Evolutionary conservation across 1,284 basidiomycete species (phyloP), one percentile per base, ranked within the genome.

Genomic region (Golubevia sp.): DNA sequence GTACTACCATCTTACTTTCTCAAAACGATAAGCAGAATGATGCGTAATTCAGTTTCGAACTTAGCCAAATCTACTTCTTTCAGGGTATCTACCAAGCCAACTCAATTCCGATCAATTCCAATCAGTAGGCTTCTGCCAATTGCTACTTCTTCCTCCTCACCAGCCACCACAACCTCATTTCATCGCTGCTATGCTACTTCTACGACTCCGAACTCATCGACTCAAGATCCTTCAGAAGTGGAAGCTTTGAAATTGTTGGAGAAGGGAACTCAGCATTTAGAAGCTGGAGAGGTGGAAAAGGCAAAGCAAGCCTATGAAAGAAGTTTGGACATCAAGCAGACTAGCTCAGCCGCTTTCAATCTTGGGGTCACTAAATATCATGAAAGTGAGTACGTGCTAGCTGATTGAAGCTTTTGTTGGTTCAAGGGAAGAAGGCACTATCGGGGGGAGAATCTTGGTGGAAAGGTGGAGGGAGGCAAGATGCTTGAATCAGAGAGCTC

Each of bases 361-460:
- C 87, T 94, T 21, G 92, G 92, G 50, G 92, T 94, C 38, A 92
- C 92, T 2, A 89, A 92, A 78, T 94, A 93, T 83, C 92, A 94
- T 83, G 88, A 92, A 54, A 92, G 92, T 92, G 79, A 70, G 88
- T 86, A 58, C 3, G 11, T n/a, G n/a, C n/a, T n/a, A n/a, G n/a
- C n/a, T n/a, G n/a, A n/a, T n/a, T n/a, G n/a, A n/a, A n/a, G n/a
- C n/a, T n/a, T n/a, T n/a, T n/a, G n/a, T n/a, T n/a, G n/a, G n/a
- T n/a, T n/a, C n/a, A n/a, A n/a, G n/a, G n/a, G n/a, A n/a, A n/a
- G n/a, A n/a, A n/a, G n/a, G n/a, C n/a, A 6, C 21, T 52, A 13
- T 7, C 7, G 50, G 25, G 21, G 21, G 13, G 21, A 11, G 25
- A 2, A 52, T 52, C 25, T 52, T 52, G 6, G 11, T 52, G 5